These are phyloP conservation scores for Ustilago nuda DNA, from an alignment of 1,284 basidiomycete genomes.

Conservation along the genomic window DNA sequence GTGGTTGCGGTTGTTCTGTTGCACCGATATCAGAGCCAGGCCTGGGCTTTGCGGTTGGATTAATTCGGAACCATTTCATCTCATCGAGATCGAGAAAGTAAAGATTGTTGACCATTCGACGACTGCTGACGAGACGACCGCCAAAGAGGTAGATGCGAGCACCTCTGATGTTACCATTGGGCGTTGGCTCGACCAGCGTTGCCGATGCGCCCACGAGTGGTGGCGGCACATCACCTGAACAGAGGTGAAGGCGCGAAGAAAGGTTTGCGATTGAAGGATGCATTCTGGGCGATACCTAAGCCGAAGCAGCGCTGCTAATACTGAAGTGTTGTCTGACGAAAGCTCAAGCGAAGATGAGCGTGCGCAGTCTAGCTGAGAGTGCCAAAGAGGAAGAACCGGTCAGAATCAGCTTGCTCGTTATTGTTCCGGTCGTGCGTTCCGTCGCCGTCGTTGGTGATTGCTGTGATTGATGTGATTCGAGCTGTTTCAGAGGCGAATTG, in stretches of 20 bases:
- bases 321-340: neutral
- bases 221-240: slow-evolving; percentile 59
- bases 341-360: neutral
- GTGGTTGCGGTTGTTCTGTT: slow-evolving; percentile 49
- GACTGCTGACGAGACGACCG: slow-evolving; percentile 62
- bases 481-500: neutral
- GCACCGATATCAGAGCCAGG: slow-evolving; percentile 5
- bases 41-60: slow-evolving; percentile 15
- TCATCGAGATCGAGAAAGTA: slow-evolving; percentile 58
- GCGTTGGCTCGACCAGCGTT: slow-evolving; percentile 51
- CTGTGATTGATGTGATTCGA: neutral
- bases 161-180: slow-evolving; percentile 11
- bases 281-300: slow-evolving; percentile 15
- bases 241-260: slow-evolving; percentile 48
- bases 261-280: slow-evolving; percentile 51
- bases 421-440: too few relatives aligned
- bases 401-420: neutral
- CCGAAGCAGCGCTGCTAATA: neutral
- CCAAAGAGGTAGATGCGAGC: slow-evolving; percentile 61
- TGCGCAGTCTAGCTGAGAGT: neutral
- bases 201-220: slow-evolving; percentile 64
- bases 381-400: neutral
- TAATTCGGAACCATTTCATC: slow-evolving; percentile 51
- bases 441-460: neutral
- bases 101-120: slow-evolving; percentile 61